Evolutionary conservation across 1,284 basidiomycete genomes (phyloP).

Genomic region (Naganishia liquefaciens): DNA sequence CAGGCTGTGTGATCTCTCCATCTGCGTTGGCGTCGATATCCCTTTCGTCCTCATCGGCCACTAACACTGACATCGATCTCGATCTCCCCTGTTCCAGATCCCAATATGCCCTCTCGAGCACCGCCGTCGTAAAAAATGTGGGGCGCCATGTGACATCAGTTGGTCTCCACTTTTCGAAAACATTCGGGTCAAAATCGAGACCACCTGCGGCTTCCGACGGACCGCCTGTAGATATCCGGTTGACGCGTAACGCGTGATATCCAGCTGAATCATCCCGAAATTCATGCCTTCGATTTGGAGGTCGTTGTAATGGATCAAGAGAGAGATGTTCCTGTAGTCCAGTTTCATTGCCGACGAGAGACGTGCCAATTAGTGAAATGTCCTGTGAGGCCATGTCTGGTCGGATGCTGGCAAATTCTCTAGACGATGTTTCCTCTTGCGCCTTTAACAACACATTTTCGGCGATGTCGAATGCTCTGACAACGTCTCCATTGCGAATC

Average conservation of each 20-base stretch:
- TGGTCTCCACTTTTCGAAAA: slow-evolving; percentile 45
- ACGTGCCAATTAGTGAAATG: slow-evolving; percentile 40
- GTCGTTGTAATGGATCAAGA: slow-evolving; percentile 9
- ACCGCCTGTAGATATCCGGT: background rate
- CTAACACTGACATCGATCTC: slow-evolving; percentile 33
- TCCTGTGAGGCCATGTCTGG: background rate
- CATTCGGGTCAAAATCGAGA: slow-evolving; percentile 29
- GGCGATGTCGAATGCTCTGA: slow-evolving; percentile 78
- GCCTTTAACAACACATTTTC: slow-evolving; percentile 74
- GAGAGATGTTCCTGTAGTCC: slow-evolving; percentile 1
- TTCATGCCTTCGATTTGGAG: slow-evolving; percentile 30
- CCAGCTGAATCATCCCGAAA: slow-evolving; percentile 3
- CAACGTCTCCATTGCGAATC: slow-evolving; percentile 73
- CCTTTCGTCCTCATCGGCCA: slow-evolving; percentile 36
- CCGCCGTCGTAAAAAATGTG: slow-evolving; percentile 37
- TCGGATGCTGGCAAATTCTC: slow-evolving; percentile 1
- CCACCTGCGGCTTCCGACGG: background rate
- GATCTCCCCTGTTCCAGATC: slow-evolving; percentile 41
- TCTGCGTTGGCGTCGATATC: slow-evolving; percentile 37
- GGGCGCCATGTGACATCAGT: slow-evolving; percentile 48
- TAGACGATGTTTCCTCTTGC: slow-evolving; percentile 18
- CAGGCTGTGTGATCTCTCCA: background rate
- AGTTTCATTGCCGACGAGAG: slow-evolving; percentile 2
- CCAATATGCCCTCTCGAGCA: slow-evolving; percentile 43
- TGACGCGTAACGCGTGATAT: slow-evolving; percentile 11